A percentile compares a stretch with the other conserved stretches of the same genome.
Conservation (phyloP, 306 rosid genomes). For the Fragaria iinumae region DNA sequence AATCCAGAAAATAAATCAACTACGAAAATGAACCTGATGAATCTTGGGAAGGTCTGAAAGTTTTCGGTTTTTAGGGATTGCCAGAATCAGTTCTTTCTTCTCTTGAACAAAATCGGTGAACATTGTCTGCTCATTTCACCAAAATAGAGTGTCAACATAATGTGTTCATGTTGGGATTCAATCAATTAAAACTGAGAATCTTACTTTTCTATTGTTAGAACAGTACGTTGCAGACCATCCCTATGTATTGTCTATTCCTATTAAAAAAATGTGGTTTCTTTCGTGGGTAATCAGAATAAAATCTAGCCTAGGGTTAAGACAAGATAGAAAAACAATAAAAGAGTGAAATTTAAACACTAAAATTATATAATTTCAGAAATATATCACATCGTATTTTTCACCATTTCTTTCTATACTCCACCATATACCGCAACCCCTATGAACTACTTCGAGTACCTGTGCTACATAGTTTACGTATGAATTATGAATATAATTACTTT, state of each 20-base stretch:
- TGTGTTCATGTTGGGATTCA: not conserved
- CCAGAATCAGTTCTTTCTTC: conserved; percentile 62
- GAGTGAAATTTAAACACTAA: not conserved
- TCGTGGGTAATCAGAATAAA: not conserved
- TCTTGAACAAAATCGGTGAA: conserved; percentile 60
- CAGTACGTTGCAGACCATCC: not conserved
- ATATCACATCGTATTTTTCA: not conserved
- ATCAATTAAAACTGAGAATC: not conserved
- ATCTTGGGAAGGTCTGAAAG: conserved; percentile 64
- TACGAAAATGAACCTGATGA: conserved; percentile 49
- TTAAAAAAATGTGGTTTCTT: not conserved
- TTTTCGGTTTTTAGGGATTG: conserved; percentile 54
- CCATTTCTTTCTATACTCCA: not conserved
- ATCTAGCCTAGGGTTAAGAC: not conserved
- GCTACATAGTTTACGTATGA: no score
- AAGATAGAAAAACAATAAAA: not conserved
- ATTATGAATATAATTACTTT: no score
- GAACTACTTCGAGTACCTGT: no score
- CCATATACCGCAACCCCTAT: not conserved
- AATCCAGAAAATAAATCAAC: not conserved
- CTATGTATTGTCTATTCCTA: not conserved
- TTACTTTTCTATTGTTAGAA: not conserved
- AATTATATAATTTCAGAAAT: no score
- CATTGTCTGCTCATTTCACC: conserved; percentile 58
- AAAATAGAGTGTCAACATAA: not conserved